These are phyloP conservation scores for Tylopilus rubrobrunneus DNA, from an alignment of 768 basidiomycete species.

Conservation along the genomic window DNA sequence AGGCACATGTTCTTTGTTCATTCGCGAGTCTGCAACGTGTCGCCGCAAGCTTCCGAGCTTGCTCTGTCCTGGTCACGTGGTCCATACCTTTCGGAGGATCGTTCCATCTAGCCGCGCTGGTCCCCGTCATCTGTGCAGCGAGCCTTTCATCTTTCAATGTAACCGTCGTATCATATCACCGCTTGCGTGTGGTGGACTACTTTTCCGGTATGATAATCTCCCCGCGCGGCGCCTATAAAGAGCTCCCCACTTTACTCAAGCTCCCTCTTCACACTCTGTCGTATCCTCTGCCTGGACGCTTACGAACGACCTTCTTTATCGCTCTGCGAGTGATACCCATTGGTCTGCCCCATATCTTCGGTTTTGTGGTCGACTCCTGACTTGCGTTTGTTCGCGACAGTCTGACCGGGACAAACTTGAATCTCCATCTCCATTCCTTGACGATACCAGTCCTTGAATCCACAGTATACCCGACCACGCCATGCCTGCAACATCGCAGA, in stretches of 20 bases:
- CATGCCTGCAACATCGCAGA: constrained; percentile 9
- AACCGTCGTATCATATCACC: constrained; percentile 5
- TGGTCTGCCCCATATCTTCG: constrained; percentile 3
- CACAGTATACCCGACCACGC: background rate
- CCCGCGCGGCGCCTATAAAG: constrained; percentile 16
- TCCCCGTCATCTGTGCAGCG: constrained; percentile 17
- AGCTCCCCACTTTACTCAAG: background rate
- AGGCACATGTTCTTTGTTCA: constrained; percentile 1
- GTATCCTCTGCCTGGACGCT: constrained; percentile 12
- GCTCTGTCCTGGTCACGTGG: constrained; percentile 26
- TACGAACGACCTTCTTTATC: constrained; percentile 1
- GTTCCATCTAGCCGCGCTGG: background rate
- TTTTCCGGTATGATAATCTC: background rate
- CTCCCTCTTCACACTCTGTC: background rate
- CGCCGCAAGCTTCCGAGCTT: constrained; percentile 21
- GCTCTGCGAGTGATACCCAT: constrained; percentile 2
- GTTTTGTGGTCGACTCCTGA: background rate
- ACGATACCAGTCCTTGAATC: background rate
- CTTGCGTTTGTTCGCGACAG: background rate
- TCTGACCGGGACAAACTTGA: background rate
- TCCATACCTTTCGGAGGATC: background rate
- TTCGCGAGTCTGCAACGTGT: constrained; percentile 19
- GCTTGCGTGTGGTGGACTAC: background rate
- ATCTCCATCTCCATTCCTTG: background rate
- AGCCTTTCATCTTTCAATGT: constrained; percentile 23